Percentiles rank a stretch among this genome's conserved stretches.
These are phyloP conservation scores for Fusarium sp. DNA, from an alignment of 2,329 filamentous ascomycete species.

Conservation along the genomic window DNA sequence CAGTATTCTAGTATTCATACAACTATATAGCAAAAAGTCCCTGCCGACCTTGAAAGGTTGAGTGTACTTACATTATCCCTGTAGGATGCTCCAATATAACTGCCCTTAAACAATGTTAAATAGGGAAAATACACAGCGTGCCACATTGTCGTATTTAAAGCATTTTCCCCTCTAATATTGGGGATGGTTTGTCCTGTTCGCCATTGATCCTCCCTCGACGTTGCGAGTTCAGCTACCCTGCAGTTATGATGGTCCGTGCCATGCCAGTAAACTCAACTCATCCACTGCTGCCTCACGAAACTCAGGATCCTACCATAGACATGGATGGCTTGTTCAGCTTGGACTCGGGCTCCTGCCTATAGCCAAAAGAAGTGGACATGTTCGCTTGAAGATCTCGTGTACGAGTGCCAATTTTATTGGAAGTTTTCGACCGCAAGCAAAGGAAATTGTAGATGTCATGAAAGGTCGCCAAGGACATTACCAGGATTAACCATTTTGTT, in stretches of 20 bases:
- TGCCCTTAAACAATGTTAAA: no score
- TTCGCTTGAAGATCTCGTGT: rapidly evolving
- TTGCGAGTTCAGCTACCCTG: background rate
- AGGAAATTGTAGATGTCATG: rapidly evolving
- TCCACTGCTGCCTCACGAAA: no score
- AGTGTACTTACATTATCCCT: no score
- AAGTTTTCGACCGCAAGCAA: rapidly evolving
- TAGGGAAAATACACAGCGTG: no score
- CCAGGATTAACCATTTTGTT: background rate
- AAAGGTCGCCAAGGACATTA: background rate
- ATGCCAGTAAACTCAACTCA: background rate
- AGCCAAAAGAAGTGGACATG: background rate
- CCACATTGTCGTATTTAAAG: no score
- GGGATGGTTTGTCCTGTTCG: no score
- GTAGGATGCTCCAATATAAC: no score
- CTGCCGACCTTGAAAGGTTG: no score
- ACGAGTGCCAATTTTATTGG: no score
- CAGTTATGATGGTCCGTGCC: background rate
- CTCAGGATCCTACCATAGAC: rapidly evolving
- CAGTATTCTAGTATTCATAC: no score
- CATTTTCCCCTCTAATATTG: no score
- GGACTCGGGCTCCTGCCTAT: rapidly evolving
- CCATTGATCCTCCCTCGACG: rapidly evolving
- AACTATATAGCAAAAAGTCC: no score
- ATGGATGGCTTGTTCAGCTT: background rate